phyloP scores from a whole-genome alignment of 148 eudicot species.

The Silene uniflora region DNA sequence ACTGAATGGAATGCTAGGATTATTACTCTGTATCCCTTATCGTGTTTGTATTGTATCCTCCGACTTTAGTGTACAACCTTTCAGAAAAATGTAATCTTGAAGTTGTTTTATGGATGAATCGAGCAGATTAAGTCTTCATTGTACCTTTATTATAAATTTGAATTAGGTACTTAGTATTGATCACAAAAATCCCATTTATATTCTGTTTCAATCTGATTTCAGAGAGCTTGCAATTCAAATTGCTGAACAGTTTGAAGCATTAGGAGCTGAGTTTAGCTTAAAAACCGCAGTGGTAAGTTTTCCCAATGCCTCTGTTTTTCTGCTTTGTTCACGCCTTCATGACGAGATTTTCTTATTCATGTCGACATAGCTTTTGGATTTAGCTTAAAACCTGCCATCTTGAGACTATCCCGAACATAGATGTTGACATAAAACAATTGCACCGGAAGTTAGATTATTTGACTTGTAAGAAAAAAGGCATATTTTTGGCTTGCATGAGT shows the following conservation, averaged over 20 bases:
- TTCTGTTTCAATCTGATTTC: slow-evolving; percentile 28
- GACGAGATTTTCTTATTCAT: not conserved
- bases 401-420: not conserved
- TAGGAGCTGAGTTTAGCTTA: slow-evolving; percentile 42
- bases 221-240: slow-evolving; percentile 96
- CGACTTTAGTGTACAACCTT: too few relatives aligned
- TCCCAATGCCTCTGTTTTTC: not conserved
- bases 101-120: not conserved
- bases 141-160: not conserved
- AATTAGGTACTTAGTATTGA: not conserved
- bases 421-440: not conserved
- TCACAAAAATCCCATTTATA: slow-evolving; percentile 31
- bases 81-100: not conserved
- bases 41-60: not conserved
- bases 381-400: not conserved
- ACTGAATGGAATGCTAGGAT: not conserved
- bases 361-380: not conserved
- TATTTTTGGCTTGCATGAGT: not conserved
- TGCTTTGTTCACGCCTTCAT: not conserved
- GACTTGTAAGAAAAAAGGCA: not conserved
- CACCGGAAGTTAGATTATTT: not conserved
- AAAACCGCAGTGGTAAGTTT: slow-evolving; percentile 74
- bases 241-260: slow-evolving; percentile 88
- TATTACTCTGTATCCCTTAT: too few relatives aligned
- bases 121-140: not conserved